Percentiles rank a stretch among this genome's conserved stretches.
phyloP scores from a whole-genome alignment of 202 grass and related monocot genomes.

The Musa balbisiana region DNA sequence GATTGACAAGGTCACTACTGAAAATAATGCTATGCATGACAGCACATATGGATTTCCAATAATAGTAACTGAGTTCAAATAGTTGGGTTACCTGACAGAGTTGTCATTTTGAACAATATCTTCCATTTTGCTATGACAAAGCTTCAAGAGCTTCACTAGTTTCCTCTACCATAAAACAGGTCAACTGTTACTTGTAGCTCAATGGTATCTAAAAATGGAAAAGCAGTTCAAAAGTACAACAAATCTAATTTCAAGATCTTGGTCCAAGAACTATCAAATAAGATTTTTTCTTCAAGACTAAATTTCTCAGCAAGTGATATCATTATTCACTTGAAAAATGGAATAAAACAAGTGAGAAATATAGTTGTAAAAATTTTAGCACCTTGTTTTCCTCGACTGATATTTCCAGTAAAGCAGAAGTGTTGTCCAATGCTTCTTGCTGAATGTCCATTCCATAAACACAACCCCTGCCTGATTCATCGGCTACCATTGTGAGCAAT shows the following conservation, averaged over 20 bases:
- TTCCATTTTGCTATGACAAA: conserved; percentile 83
- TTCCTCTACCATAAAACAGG: conserved; percentile 39
- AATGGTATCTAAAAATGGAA: conserved; percentile 4
- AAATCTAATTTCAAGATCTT: neutral
- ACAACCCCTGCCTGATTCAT: conserved; percentile 37
- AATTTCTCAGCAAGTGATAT: neutral
- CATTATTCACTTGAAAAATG: neutral
- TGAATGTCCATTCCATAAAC: conserved; percentile 90
- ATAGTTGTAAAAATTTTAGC: conserved; percentile 3
- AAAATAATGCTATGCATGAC: no score
- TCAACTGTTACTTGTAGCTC: conserved; percentile 6
- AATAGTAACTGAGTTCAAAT: neutral
- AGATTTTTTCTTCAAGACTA: no score
- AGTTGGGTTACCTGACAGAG: conserved; percentile 44
- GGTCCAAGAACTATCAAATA: no score
- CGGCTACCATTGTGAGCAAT: conserved; percentile 70
- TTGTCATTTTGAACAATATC: conserved; percentile 60
- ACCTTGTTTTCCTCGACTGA: conserved; percentile 47
- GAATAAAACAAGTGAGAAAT: neutral
- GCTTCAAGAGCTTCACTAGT: conserved; percentile 49
- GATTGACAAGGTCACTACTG: neutral
- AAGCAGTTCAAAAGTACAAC: neutral
- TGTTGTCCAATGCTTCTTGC: conserved; percentile 53
- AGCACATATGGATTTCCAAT: no score
- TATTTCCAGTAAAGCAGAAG: conserved; percentile 51